Evolutionary conservation across 495 filamentous ascomycete genomes (phyloP).

Genomic region (Oleoguttula mirabilis): DNA sequence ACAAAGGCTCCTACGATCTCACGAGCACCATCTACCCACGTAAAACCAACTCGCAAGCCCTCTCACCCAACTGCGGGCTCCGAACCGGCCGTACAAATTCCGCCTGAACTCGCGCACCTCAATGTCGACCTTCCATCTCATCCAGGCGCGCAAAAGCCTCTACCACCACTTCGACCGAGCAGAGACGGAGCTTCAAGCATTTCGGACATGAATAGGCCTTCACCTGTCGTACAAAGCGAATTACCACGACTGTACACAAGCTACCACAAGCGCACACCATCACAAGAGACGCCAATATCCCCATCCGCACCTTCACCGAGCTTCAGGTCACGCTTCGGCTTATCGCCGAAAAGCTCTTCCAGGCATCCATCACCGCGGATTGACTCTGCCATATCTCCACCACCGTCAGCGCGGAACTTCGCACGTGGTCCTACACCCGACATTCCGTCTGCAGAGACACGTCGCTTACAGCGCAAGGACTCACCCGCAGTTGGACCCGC

Average conservation of each 20-base stretch:
- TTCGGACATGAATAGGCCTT: slow-evolving; percentile 43
- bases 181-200: slow-evolving; percentile 67
- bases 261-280: slow-evolving; percentile 32
- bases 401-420: slow-evolving; percentile 13
- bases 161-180: slow-evolving; percentile 48
- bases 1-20: neutral
- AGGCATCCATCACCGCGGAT: slow-evolving; percentile 31
- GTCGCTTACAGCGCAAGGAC: slow-evolving; percentile 1
- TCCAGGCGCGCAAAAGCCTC: slow-evolving; percentile 11
- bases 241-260: slow-evolving; percentile 39
- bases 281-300: slow-evolving; percentile 18
- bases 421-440: slow-evolving; percentile 23
- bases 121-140: slow-evolving; percentile 19
- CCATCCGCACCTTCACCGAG: slow-evolving; percentile 5
- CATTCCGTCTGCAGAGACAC: neutral
- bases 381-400: slow-evolving; percentile 18
- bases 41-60: no score
- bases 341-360: slow-evolving; percentile 26
- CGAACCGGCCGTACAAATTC: slow-evolving; percentile 18
- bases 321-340: slow-evolving; percentile 20
- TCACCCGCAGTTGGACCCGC: slow-evolving; percentile 11
- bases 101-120: slow-evolving; percentile 33
- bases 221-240: slow-evolving; percentile 70
- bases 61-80: no score
- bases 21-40: no score